Evolutionary conservation across 768 basidiomycete species (phyloP), one percentile per base, ranked within the genome.

Genomic region (Collybia sp.): DNA sequence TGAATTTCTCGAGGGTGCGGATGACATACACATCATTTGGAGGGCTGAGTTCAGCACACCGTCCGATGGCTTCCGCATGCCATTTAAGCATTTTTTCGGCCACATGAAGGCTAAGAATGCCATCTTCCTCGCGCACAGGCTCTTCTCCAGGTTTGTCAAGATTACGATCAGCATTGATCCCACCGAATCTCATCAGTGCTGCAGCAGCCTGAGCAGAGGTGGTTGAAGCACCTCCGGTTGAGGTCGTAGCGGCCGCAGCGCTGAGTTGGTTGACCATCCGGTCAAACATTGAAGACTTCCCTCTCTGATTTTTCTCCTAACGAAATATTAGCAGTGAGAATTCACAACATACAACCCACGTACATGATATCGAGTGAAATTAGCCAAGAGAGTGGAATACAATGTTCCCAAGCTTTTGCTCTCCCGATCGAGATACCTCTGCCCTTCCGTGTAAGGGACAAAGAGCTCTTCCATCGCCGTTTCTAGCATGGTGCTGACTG

Each of bases 31-130:
- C 82, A 57, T 99, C 96, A 36, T 79, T 83, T 6, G 77, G 58
- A 10, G 83, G 65, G 58, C 84, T 93, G 40, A 99, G 70, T 64
- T 98, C 96, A 10, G 94, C 89, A 53, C 92, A 94, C 54, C 96
- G 71, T 3, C 96, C 95, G 20, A 96, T 84, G 4, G 93, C 91
- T 61, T 99, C 96, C 2, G 96, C 95, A 64, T 99, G 96, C 93
- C 95, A 97, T 62, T 83, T 90, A 12, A 98, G 69, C 83, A 98
- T 93, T 55, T 77, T 85, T 69, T 95, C 93, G 1, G 93, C 89
- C 9, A 82, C 69, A 34, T 83, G 80, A 2, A 96, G 67, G 39
- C 70, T 83, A 31, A 97, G 67, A 30, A 81, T 54, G 10, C 95
- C 95, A 58, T 98, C 95, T 51, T 88, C 85, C 44, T 92, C 88